Conservation (phyloP, 345 rosid species). For the Alliaria petiolata region DNA sequence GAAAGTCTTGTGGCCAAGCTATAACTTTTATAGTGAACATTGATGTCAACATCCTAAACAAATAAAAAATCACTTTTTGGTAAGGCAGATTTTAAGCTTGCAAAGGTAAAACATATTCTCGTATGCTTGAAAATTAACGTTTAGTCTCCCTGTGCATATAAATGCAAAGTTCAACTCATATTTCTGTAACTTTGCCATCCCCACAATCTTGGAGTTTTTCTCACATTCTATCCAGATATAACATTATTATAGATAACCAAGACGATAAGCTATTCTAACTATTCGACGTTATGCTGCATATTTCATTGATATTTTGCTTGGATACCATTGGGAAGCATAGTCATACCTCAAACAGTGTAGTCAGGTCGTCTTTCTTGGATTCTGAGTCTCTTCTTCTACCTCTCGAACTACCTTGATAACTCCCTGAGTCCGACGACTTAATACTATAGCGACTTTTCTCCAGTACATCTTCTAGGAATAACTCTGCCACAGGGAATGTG, state of each 20-base stretch:
- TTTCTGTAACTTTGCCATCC: too few species aligned
- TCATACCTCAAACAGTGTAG: conserved; percentile 73
- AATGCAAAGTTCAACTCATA: too few species aligned
- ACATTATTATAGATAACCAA: neutral
- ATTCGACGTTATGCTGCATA: neutral
- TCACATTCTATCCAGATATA: neutral
- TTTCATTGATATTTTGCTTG: too few species aligned
- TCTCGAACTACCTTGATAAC: conserved; percentile 65
- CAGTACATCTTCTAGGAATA: conserved; percentile 82
- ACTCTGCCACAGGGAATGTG: conserved; percentile 83
- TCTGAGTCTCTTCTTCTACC: conserved; percentile 74
- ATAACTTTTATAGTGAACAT: conserved; percentile 60
- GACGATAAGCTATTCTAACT: neutral
- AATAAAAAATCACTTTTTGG: neutral
- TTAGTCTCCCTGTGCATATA: too few species aligned
- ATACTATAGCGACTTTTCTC: conserved; percentile 70
- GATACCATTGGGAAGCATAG: neutral
- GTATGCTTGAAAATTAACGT: too few species aligned
- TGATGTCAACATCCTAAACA: conserved; percentile 69
- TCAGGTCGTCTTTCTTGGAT: conserved; percentile 64
- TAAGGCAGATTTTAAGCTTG: neutral
- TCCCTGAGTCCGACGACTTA: conserved; percentile 57
- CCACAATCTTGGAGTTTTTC: too few species aligned
- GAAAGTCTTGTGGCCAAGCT: conserved; percentile 61
- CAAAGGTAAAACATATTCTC: conserved; percentile 1